Conservation (phyloP, 2,329 filamentous ascomycete species). For the Venturia aucupariae region DNA sequence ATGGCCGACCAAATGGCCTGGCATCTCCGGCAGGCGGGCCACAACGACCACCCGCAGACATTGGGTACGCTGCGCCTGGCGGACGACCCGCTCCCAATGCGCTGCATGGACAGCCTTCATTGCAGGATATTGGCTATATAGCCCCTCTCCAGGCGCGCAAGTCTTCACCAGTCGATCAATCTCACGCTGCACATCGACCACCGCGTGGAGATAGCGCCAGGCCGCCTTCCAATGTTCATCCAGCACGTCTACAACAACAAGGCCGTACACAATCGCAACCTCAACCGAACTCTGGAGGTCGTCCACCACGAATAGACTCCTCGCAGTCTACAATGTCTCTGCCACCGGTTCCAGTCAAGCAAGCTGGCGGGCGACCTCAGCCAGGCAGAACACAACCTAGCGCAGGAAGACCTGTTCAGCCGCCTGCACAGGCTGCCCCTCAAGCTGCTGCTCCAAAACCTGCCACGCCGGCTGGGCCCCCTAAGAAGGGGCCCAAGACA, state of each 20-base stretch:
- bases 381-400: slow-evolving; percentile 9
- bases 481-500: slow-evolving; percentile 76
- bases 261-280: slow-evolving; percentile 5
- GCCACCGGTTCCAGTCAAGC: background rate
- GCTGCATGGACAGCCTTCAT: background rate
- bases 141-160: slow-evolving; percentile 12
- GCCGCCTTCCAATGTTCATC: background rate
- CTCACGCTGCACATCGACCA: slow-evolving; percentile 1
- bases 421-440: background rate
- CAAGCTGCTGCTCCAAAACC: slow-evolving; percentile 9
- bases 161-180: background rate
- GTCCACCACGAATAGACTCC: slow-evolving; percentile 4
- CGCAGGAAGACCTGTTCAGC: slow-evolving; percentile 2
- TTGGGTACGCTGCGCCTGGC: slow-evolving; percentile 9
- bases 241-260: background rate
- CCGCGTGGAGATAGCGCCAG: slow-evolving; percentile 7
- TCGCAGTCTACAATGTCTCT: slow-evolving; percentile 5
- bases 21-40: background rate
- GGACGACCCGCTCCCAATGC: background rate
- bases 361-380: background rate
- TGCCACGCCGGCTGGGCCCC: slow-evolving; percentile 17
- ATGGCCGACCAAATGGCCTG: background rate
- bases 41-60: background rate
- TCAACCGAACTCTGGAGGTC: background rate
- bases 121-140: slow-evolving; percentile 14